Conservation (phyloP, 768 basidiomycete genomes). For the Astraeus odoratus region DNA sequence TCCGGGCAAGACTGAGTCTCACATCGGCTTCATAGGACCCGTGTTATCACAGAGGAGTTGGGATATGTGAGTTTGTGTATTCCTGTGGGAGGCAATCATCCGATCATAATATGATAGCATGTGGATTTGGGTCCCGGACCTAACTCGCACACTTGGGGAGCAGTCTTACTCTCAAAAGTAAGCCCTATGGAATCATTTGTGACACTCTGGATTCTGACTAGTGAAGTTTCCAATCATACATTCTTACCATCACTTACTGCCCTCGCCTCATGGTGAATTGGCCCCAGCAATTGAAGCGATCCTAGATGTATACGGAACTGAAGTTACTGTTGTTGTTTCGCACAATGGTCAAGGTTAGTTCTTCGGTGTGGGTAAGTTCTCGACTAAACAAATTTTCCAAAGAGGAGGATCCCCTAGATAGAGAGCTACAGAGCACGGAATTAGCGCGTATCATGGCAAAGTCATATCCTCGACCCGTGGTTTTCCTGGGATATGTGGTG, state of each 20-base stretch:
- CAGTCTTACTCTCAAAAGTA: slow-evolving; percentile 73
- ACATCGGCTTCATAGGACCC: slow-evolving; percentile 50
- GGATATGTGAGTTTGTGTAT: slow-evolving; percentile 58
- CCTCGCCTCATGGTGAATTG: slow-evolving; percentile 80
- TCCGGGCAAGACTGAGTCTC: slow-evolving; percentile 1
- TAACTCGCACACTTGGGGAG: slow-evolving; percentile 87
- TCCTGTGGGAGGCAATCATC: neutral
- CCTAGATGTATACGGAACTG: slow-evolving; percentile 70
- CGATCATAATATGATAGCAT: slow-evolving; percentile 40
- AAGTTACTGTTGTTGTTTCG: slow-evolving; percentile 76
- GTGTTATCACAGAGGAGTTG: slow-evolving; percentile 67
- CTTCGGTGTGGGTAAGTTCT: neutral
- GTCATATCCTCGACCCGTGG: slow-evolving; percentile 61
- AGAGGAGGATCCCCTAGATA: slow-evolving; percentile 89
- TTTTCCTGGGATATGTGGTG: slow-evolving; percentile 80
- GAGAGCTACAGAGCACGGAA: slow-evolving; percentile 77
- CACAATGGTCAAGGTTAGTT: slow-evolving; percentile 84
- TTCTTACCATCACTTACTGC: slow-evolving; percentile 79
- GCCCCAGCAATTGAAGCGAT: slow-evolving; percentile 87
- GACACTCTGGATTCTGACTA: neutral
- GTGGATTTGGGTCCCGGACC: slow-evolving; percentile 88
- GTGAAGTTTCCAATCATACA: slow-evolving; percentile 79
- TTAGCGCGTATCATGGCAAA: slow-evolving; percentile 73
- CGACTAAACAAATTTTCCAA: neutral
- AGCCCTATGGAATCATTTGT: neutral